Evolutionary conservation across 345 rosid genomes (phyloP).

Genomic region (Pelargonium nanum): DNA sequence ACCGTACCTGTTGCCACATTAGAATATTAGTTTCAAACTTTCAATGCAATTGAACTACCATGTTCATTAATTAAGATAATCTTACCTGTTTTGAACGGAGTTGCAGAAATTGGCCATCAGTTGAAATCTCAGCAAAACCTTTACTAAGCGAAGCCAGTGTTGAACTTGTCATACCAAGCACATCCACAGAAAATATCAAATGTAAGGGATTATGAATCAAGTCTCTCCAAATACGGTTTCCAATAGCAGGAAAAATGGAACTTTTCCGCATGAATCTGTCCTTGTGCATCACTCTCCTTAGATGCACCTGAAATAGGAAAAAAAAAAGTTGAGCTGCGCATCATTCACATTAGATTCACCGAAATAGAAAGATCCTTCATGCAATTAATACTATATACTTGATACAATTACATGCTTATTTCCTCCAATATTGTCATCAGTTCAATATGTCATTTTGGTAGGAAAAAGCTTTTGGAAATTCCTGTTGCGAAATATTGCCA

Average conservation of each 20-base stretch:
- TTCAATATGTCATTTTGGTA: too few species aligned
- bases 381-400: too few species aligned
- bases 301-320: constrained; percentile 52
- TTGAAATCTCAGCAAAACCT: constrained; percentile 97
- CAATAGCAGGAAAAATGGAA: constrained; percentile 73
- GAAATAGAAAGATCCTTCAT: too few species aligned
- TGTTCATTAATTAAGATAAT: constrained; percentile 2
- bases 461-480: too few species aligned
- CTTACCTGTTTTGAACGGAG: constrained; percentile 86
- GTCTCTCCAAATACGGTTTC: constrained; percentile 89
- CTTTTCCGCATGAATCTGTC: constrained; percentile 93
- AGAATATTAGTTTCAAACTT: constrained; percentile 9
- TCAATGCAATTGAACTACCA: constrained; percentile 3
- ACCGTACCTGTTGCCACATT: constrained; percentile 55
- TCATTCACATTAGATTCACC: not conserved
- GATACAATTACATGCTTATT: too few species aligned
- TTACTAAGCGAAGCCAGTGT: constrained; percentile 90
- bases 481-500: too few species aligned
- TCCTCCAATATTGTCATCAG: too few species aligned
- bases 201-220: constrained; percentile 94
- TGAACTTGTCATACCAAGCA: constrained; percentile 98
- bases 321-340: not conserved
- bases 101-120: constrained; percentile 91
- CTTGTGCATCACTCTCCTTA: constrained; percentile 86
- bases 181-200: constrained; percentile 85